These are phyloP conservation scores for Halophytophthora polymorphica DNA, from an alignment of 352 stramenopile species.

Conservation along the genomic window DNA sequence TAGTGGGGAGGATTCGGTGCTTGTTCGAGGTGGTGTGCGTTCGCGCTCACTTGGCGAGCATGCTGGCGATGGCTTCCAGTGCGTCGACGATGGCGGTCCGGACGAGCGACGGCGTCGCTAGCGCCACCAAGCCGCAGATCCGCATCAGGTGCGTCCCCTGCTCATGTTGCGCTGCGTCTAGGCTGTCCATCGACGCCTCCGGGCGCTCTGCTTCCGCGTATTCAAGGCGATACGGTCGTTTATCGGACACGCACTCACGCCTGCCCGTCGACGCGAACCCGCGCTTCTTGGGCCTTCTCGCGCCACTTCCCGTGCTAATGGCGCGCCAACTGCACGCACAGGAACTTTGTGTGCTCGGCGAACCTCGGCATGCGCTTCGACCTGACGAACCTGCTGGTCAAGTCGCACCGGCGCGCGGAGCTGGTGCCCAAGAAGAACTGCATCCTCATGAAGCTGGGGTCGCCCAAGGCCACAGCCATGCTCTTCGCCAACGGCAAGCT, in stretches of 20 bases:
- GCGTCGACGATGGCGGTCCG: conserved; percentile 2
- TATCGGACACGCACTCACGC: too few relatives aligned
- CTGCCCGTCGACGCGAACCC: too few relatives aligned
- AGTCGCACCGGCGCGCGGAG: conserved; percentile 72
- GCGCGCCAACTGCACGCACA: too few relatives aligned
- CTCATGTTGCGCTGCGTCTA: background rate
- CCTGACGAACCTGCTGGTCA: conserved; percentile 61
- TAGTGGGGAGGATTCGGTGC: too few relatives aligned
- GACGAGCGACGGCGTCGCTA: conserved; percentile 7
- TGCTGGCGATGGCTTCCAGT: conserved; percentile 9
- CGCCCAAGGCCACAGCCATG: conserved; percentile 74
- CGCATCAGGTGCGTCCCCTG: conserved; percentile 54
- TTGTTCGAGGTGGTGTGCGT: too few relatives aligned
- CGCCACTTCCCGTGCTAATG: too few relatives aligned
- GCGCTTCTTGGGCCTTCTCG: too few relatives aligned
- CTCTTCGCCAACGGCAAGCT: conserved; percentile 84
- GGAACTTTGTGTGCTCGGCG: conserved; percentile 77
- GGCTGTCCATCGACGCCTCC: background rate
- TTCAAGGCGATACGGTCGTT: too few relatives aligned
- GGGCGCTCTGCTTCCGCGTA: background rate
- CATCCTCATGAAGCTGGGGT: conserved; percentile 75
- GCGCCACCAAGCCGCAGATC: conserved; percentile 29
- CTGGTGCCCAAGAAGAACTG: conserved; percentile 87
- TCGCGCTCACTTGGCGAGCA: conserved; percentile 6
- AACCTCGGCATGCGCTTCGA: conserved; percentile 84